Evolutionary conservation across 768 basidiomycete species (phyloP), one percentile per base, ranked within the genome.

Genomic region (Paxillus ammoniavirescens): DNA sequence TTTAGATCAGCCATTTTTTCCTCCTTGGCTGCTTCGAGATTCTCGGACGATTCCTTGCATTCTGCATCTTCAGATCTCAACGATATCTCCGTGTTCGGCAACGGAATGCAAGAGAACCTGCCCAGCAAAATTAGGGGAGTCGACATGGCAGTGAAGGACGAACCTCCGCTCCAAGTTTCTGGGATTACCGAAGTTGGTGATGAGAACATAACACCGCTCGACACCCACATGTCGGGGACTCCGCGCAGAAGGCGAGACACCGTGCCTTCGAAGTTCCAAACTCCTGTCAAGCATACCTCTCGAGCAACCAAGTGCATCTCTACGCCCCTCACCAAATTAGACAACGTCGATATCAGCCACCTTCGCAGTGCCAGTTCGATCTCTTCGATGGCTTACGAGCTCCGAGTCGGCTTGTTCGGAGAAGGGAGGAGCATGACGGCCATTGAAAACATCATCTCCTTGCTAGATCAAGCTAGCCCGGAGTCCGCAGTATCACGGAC

Each of bases 311-410:
- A 65, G 33, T 13, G 23, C 36, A 18, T 56, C 21, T 64, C 64
- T 6, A 65, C 62, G 5, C 65, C 65, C 1, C 28, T 62, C 0
- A 30, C 51, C 44, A 62, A 55, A 44, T 28, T 54, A 1, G 58
- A 59, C 18, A 65, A 53, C 21, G 30, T 49, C 54, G 56, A 53
- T 2, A 7, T 48, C 26, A 46, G n/a, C 35, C 54, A 63, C 40
- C 4, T 63, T 41, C 54, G 55, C 38, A 58, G 62, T 2, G 35
- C 60, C 3, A 62, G 38, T 10, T 66, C 66, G 12, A 49, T 64
- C 9, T 68, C 69, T 36, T 66, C 69, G 26, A 49, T 68, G 50
- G 52, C 67, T 4, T 65, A 70, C 42, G 58, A 64, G 50, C 36
- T 68, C 15, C 56, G 59, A 44, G 31, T 66, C 42, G 65, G 65